Percentiles rank a stretch among this genome's conserved stretches.
Evolutionary conservation across 805 yeast species (phyloP).

Genomic region (Citeromyces matritensis): DNA sequence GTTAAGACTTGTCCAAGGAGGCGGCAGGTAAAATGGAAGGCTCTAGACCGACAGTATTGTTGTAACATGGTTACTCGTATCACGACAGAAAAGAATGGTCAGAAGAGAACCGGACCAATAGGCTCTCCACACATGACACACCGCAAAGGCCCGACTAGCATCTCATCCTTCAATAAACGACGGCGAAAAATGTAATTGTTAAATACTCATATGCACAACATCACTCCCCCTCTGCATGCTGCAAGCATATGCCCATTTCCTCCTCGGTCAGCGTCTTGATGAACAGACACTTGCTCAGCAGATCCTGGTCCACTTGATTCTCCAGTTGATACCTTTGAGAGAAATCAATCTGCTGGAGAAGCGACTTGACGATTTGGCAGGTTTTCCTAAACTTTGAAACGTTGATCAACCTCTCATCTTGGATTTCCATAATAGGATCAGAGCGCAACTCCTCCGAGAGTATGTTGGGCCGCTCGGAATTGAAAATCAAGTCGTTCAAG

Average conservation of each 20-base stretch:
- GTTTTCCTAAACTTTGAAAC: slow-evolving; percentile 65
- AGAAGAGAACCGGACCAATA: no score
- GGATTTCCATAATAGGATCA: slow-evolving; percentile 2
- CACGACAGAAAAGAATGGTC: no score
- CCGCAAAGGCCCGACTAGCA: no score
- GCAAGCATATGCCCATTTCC: slow-evolving; percentile 38
- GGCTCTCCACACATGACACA: no score
- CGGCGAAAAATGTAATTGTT: no score
- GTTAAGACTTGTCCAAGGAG: no score
- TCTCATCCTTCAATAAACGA: no score
- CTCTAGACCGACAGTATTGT: no score
- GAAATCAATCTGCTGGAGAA: slow-evolving; percentile 79
- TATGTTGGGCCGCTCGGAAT: slow-evolving; percentile 44
- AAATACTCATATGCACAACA: no score
- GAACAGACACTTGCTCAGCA: slow-evolving; percentile 74
- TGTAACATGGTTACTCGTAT: no score
- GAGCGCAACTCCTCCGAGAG: slow-evolving; percentile 10
- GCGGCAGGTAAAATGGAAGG: no score
- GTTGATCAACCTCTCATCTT: slow-evolving; percentile 34
- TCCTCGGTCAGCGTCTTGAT: slow-evolving; percentile 59
- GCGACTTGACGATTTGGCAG: slow-evolving; percentile 61
- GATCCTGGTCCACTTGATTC: slow-evolving; percentile 38
- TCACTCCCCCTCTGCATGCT: slow-evolving; percentile 3
- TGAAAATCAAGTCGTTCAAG: slow-evolving; percentile 67
- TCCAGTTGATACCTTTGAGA: slow-evolving; percentile 39